Percentiles rank a stretch among this genome's conserved stretches.
Conservation (phyloP, 345 rosid species). For the Salix arbutifolia region DNA sequence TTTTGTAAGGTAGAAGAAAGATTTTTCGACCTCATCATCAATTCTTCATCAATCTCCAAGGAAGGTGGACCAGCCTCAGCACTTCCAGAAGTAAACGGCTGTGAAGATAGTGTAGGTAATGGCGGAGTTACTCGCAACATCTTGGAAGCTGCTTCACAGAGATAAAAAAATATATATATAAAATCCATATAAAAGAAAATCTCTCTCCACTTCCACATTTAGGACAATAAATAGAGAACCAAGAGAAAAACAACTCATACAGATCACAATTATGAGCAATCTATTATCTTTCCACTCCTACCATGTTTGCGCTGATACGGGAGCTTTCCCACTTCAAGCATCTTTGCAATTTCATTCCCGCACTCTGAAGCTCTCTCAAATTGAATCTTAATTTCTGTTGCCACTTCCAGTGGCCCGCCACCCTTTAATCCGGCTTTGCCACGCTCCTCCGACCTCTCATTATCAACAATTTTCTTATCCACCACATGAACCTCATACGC, state of each 20-base stretch:
- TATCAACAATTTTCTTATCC: conserved; percentile 75
- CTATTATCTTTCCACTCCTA: conserved; percentile 23
- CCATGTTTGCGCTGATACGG: conserved; percentile 78
- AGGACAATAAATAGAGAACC: background rate
- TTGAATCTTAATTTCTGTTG: conserved; percentile 58
- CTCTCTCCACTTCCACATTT: too few species aligned
- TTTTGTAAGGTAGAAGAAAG: conserved; percentile 89
- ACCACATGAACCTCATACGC: conserved; percentile 78
- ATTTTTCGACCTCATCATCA: conserved; percentile 58
- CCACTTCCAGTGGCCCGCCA: conserved; percentile 46
- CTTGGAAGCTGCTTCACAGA: conserved; percentile 47
- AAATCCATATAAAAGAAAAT: background rate
- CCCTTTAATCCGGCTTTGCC: conserved; percentile 24
- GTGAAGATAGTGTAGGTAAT: conserved; percentile 45
- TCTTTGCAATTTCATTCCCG: conserved; percentile 69
- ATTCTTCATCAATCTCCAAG: conserved; percentile 63
- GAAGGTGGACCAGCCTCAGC: conserved; percentile 37
- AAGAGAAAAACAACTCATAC: background rate
- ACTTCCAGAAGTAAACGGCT: conserved; percentile 53
- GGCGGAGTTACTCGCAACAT: conserved; percentile 61
- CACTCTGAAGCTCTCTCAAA: conserved; percentile 78
- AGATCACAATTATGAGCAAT: conserved; percentile 6
- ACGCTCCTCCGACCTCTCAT: conserved; percentile 41
- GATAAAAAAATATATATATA: background rate
- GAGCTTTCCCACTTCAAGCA: conserved; percentile 87